Evolutionary conservation across 1,284 basidiomycete species (phyloP), one percentile per base, ranked within the genome.

Genomic region (Leccinum pachyderme): DNA sequence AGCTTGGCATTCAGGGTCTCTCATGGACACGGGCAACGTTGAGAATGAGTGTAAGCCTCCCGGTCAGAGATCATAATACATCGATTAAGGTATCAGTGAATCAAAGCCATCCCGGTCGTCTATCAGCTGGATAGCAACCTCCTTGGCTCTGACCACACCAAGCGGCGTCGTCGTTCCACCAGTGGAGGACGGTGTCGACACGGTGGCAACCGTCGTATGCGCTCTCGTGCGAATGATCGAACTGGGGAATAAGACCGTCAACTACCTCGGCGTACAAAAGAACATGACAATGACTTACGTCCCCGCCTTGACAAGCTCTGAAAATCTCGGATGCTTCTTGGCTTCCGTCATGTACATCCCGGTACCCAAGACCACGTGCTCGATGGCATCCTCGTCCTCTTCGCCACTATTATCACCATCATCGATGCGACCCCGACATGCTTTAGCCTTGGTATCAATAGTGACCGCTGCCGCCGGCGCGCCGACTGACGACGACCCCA

Each of bases 311-410:
- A 81, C 75, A 33, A 81, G 66, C 48, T 80, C 78, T 41, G 61
- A 70, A 48, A 81, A 63, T 52, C 74, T 64, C 18, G 68, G 41
- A 31, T 81, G 73, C 56, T 75, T 76, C 64, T 66, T 74, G 0
- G 76, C 75, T 59, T 78, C 75, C 55, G 68, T 74, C 60, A 81
- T 72, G 60, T 77, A 81, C 60, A 81, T 61, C 1, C 76, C 75
- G 1, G 74, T 77, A 4, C 72, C 70, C 31, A 72, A 56, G 37
- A 78, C 65, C 22, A 59, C 63, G 51, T 63, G 55, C 55, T 67
- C 68, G 54, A 52, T 59, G 6, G 58, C 64, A 15, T 64, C 59
- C 48, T 54, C 53, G 31, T 1, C 52, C 47, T 31, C 59, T 56
- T 51, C 62, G 12, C 22, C 25, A 46, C 64, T 57, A 64, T 63